phyloP scores from a whole-genome alignment of 177 flowering plant species.

The Vitis hybrid region DNA sequence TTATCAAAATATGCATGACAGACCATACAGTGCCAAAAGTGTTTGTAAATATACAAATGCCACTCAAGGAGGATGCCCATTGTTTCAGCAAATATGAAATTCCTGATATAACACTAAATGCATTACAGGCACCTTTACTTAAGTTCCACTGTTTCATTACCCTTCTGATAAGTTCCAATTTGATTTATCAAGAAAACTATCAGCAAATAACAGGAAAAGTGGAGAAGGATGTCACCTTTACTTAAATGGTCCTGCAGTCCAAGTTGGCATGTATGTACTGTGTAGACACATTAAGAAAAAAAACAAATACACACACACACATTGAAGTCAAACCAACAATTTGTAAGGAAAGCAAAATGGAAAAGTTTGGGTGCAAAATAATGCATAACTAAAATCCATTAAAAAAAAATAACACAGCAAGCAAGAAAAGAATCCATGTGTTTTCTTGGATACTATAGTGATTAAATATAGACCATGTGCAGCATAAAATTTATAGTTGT shows the following conservation, averaged over 20 bases:
- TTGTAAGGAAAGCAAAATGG: not conserved
- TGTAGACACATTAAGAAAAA: slow-evolving; percentile 21
- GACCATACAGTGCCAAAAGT: too few species aligned
- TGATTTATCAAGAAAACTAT: too few species aligned
- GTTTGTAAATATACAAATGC: too few species aligned
- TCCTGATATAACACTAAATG: too few species aligned
- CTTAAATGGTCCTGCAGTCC: slow-evolving; percentile 49
- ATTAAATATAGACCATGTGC: not conserved
- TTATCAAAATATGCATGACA: too few species aligned
- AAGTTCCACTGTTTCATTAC: too few species aligned
- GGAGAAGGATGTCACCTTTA: slow-evolving; percentile 40
- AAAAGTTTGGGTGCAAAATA: not conserved
- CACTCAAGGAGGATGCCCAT: too few species aligned
- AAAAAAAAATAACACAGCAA: not conserved
- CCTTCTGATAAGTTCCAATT: too few species aligned
- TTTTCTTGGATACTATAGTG: not conserved
- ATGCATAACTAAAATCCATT: not conserved
- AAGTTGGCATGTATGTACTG: slow-evolving; percentile 46
- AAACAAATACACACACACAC: too few species aligned
- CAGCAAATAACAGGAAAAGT: too few species aligned
- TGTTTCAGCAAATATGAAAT: too few species aligned
- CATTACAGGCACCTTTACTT: too few species aligned
- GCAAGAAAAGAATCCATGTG: not conserved
- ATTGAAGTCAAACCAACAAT: not conserved
- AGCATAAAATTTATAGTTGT: not conserved